phyloP scores from a whole-genome alignment of 75 land plant species.

The Selaginella tamariscina region DNA sequence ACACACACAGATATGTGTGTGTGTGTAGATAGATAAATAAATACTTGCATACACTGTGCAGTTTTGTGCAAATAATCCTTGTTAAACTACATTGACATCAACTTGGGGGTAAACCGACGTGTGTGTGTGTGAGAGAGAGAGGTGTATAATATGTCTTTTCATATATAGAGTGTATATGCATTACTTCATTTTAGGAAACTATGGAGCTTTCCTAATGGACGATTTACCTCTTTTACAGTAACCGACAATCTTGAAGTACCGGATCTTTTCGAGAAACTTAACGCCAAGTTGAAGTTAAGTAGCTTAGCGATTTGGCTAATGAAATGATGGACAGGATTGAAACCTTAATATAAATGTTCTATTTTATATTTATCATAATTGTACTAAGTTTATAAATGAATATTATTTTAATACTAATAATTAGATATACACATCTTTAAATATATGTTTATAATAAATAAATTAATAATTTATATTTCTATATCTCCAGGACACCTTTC shows the following conservation, averaged over 20 bases:
- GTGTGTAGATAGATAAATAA: no score
- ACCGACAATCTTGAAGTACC: neutral
- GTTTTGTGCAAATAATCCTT: constrained; percentile 11
- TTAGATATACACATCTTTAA: no score
- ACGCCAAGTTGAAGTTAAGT: constrained; percentile 60
- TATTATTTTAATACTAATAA: no score
- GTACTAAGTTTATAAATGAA: no score
- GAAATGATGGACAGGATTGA: constrained; percentile 34
- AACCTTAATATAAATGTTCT: neutral
- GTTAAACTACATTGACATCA: constrained; percentile 3
- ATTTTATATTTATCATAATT: no score
- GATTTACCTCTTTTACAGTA: neutral
- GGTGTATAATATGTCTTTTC: neutral
- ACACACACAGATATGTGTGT: no score
- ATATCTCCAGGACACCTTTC: no score
- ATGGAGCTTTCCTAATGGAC: constrained; percentile 8
- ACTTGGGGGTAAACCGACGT: neutral
- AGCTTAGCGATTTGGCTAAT: constrained; percentile 57
- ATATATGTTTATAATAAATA: no score
- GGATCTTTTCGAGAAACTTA: constrained; percentile 65
- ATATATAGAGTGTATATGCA: neutral
- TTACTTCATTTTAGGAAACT: neutral
- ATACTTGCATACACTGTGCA: no score
- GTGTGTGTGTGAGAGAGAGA: neutral
- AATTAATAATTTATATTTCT: no score